These are phyloP conservation scores for Primulina tabacum DNA, from an alignment of 257 asterid genomes.

Conservation along the genomic window DNA sequence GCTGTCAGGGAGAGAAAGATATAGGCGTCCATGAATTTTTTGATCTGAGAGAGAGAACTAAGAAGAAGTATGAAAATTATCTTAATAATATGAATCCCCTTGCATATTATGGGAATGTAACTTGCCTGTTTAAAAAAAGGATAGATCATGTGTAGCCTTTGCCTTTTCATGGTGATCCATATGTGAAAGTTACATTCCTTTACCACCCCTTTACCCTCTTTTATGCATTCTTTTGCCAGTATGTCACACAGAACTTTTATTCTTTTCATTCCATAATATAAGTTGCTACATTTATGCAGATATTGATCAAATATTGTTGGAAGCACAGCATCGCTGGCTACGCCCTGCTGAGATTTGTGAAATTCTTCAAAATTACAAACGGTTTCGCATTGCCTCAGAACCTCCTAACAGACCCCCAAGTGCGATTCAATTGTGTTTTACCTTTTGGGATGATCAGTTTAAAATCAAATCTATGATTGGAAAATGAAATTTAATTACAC, in stretches of 20 bases:
- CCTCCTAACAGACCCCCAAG: conserved; percentile 82
- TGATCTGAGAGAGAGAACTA: not conserved
- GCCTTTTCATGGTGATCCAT: not conserved
- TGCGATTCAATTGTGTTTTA: conserved; percentile 29
- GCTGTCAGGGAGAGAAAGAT: conserved; percentile 1
- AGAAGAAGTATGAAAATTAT: not conserved
- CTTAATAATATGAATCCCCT: not conserved
- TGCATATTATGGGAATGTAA: not conserved
- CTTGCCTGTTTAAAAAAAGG: not conserved
- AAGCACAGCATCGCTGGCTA: conserved; percentile 86
- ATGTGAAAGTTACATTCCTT: not conserved
- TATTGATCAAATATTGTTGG: conserved; percentile 73
- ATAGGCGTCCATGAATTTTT: not conserved
- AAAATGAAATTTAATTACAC: conserved; percentile 5
- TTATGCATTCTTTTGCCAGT: not conserved
- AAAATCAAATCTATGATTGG: conserved; percentile 9
- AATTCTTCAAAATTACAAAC: conserved; percentile 66
- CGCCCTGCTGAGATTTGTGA: conserved; percentile 95
- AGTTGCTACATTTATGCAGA: conserved; percentile 49
- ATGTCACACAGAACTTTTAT: not conserved
- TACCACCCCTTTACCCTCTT: not conserved
- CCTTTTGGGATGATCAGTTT: not conserved
- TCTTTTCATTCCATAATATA: conserved; percentile 12
- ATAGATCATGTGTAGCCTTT: not conserved
- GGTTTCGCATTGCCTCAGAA: conserved; percentile 68